phyloP scores from a whole-genome alignment of 805 yeast species.

The Lachancea kluyveri region DNA sequence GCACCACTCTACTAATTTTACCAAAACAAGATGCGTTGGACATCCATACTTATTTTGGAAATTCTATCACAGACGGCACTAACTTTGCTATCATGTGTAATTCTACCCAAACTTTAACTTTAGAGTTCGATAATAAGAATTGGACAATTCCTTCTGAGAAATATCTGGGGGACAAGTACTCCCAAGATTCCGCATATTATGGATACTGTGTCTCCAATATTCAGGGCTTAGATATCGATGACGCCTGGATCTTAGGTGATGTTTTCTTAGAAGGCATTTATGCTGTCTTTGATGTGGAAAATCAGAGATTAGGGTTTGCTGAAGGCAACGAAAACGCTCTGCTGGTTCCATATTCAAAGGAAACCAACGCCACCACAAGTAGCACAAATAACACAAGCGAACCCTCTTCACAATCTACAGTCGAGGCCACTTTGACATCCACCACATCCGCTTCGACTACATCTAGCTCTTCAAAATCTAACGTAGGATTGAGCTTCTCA shows the following conservation, averaged over 20 bases:
- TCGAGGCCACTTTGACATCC: background rate
- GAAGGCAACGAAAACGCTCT: constrained; percentile 30
- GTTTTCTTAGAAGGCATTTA: constrained; percentile 50
- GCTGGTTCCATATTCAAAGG: constrained; percentile 14
- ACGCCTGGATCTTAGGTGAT: constrained; percentile 61
- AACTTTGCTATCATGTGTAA: constrained; percentile 58
- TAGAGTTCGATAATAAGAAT: constrained; percentile 39
- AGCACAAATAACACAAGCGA: background rate
- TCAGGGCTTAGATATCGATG: constrained; percentile 43
- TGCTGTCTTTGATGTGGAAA: constrained; percentile 50
- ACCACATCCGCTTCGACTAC: constrained; percentile 4
- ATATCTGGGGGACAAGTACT: constrained; percentile 46
- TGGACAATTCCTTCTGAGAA: constrained; percentile 39
- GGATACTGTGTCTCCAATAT: constrained; percentile 61
- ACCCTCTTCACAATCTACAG: background rate
- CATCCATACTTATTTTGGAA: constrained; percentile 46
- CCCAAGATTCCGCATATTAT: constrained; percentile 28
- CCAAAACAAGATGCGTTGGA: constrained; percentile 48
- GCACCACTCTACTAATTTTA: constrained; percentile 56
- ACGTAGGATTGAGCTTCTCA: background rate
- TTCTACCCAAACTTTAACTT: constrained; percentile 34
- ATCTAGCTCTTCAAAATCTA: constrained; percentile 3
- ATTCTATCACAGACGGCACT: constrained; percentile 51
- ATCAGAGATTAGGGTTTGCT: constrained; percentile 50
- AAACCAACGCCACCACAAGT: constrained; percentile 2